phyloP scores from a whole-genome alignment of 768 basidiomycete species.

The Cystobasidium tubakii region DNA sequence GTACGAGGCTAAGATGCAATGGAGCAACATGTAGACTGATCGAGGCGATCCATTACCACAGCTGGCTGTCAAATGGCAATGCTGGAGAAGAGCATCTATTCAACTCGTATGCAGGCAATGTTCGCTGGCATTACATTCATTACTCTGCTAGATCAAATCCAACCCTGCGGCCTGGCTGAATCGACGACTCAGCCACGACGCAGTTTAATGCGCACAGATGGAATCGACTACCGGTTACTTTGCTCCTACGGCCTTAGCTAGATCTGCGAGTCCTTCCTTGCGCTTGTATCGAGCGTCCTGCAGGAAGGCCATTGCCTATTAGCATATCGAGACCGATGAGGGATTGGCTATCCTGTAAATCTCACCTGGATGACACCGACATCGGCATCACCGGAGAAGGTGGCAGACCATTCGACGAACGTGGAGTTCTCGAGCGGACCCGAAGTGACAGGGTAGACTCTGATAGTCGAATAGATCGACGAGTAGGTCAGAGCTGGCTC shows the following conservation, averaged over 20 bases:
- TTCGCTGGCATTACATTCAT: too few relatives aligned
- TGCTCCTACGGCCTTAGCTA: slow-evolving; percentile 45
- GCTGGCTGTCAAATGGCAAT: too few relatives aligned
- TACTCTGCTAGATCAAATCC: too few relatives aligned
- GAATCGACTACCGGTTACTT: neutral
- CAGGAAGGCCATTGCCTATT: slow-evolving; percentile 37
- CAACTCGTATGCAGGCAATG: too few relatives aligned
- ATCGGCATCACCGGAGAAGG: slow-evolving; percentile 46
- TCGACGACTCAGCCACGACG: too few relatives aligned
- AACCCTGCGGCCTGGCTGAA: too few relatives aligned
- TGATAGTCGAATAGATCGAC: slow-evolving; percentile 47
- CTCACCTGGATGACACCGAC: slow-evolving; percentile 29
- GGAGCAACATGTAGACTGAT: too few relatives aligned
- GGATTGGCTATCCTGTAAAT: neutral
- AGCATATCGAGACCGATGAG: neutral
- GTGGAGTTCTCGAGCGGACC: slow-evolving; percentile 43
- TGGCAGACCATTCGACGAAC: slow-evolving; percentile 45
- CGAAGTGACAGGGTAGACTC: slow-evolving; percentile 46
- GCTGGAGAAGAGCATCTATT: too few relatives aligned
- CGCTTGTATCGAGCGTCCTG: slow-evolving; percentile 48
- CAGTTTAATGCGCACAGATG: too few relatives aligned
- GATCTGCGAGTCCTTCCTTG: slow-evolving; percentile 46
- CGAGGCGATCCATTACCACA: too few relatives aligned
- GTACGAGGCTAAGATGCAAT: too few relatives aligned
- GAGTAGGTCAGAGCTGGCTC: slow-evolving; percentile 47